Base-by-base conservation (phyloP, 2,329 filamentous ascomycete species). In the Nemania serpens region DNA sequence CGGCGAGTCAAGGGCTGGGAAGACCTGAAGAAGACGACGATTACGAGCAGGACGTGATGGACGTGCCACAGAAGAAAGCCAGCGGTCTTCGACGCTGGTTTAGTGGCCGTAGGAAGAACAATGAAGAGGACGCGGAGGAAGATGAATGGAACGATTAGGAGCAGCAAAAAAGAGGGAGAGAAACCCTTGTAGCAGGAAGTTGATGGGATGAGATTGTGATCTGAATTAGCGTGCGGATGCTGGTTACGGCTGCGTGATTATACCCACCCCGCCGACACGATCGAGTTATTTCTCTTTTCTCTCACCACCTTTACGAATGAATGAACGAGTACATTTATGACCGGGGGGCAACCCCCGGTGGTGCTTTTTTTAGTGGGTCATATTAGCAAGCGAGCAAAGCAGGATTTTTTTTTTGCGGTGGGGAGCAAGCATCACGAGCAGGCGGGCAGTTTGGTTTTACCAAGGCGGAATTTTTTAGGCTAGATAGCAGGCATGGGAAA, bases 61-160 rank as follows among this genome's bases (percentile, higher is more conserved):
- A 54, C 7, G 10, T 11, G 22, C 56, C 47, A 10, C 59, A 55
- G 41, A 62, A 51, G 36, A 58, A 62, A 39, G 34, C 29, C 18
- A 42, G 48, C 22, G 48, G 55, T 37, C 15, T 64, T 11, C 36
- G 49, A 33, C 59, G 59, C 45, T 64, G 41, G 52, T 48, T 64
- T 25, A 64, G 62, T 18, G 42, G 17, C 33, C 54, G 62, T 5
- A 47, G 59, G 18, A 48, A 51, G 36, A 10, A 15, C 13, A 51
- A 22, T 1, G 36, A 58, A 18, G 53, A 48, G 25, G 11, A 54
- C 5, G 36, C 12, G 2, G 33, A 62, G 4, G 29, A 51, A 10
- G 50, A 59, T 12, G 50, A 50, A 13, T 58, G 57, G 60, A 36
- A 56, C 3, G 17, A 58, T 13, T 46, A 50, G 11, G 11, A 36